These are phyloP conservation scores for Pseudohyphozyma bogoriensis DNA, from an alignment of 768 basidiomycete genomes.

Conservation along the genomic window DNA sequence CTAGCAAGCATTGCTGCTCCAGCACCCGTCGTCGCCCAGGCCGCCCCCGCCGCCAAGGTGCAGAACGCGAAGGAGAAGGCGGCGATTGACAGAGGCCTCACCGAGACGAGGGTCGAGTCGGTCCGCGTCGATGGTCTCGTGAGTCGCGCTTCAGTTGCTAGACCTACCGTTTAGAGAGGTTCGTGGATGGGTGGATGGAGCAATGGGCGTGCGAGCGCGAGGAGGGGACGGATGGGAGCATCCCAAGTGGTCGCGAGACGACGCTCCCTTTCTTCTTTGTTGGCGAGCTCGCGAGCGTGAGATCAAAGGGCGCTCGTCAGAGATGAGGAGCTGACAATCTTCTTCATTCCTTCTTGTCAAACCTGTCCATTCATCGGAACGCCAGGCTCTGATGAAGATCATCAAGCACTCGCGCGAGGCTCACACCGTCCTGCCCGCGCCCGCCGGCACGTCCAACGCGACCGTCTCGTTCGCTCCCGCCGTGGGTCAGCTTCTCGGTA, in stretches of 20 bases:
- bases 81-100: constrained; percentile 16
- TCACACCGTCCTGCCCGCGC: constrained; percentile 21
- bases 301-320: too few species aligned
- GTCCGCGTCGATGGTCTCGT: constrained; percentile 30
- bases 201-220: too few species aligned
- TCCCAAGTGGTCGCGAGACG: too few species aligned
- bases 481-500: constrained; percentile 33
- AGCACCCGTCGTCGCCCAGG: background rate
- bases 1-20: constrained; percentile 22
- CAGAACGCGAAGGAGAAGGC: constrained; percentile 12
- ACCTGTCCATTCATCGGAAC: too few species aligned
- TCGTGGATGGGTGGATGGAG: background rate
- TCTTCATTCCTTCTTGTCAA: too few species aligned
- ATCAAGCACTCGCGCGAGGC: constrained; percentile 32
- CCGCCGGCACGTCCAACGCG: constrained; percentile 25
- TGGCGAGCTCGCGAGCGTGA: too few species aligned
- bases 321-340: background rate
- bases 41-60: constrained; percentile 1
- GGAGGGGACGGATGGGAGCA: background rate
- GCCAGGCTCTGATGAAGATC: constrained; percentile 34
- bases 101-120: constrained; percentile 14
- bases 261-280: too few species aligned
- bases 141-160: background rate
- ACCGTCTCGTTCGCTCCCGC: constrained; percentile 29
- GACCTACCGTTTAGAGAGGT: too few species aligned